Percentiles rank a stretch among this genome's conserved stretches.
phyloP scores from a whole-genome alignment of 129 eudicot species.

The Flaveria linearis region DNA sequence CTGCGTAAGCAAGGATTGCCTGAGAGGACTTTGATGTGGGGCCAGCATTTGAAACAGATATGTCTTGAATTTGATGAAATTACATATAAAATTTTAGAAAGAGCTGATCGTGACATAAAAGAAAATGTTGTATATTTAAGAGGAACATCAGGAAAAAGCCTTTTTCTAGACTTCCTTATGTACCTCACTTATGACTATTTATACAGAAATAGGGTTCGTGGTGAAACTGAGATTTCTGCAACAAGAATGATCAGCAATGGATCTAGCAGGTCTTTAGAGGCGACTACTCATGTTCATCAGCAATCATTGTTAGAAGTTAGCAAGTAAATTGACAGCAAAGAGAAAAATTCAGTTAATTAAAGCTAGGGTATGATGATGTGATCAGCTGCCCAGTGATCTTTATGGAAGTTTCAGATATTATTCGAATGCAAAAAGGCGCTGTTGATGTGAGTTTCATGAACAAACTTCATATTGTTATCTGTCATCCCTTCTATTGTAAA shows the following conservation, averaged over 20 bases:
- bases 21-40: slow-evolving; percentile 79
- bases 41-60: slow-evolving; percentile 64
- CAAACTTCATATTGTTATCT: slow-evolving; percentile 25
- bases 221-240: slow-evolving; percentile 36
- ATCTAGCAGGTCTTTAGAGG: slow-evolving; percentile 36
- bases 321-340: slow-evolving; percentile 26
- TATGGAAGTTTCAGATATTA: slow-evolving; percentile 10
- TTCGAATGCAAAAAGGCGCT: slow-evolving; percentile 14
- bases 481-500: slow-evolving; percentile 11
- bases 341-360: slow-evolving; percentile 14
- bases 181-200: slow-evolving; percentile 71
- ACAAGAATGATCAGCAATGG: slow-evolving; percentile 36
- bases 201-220: slow-evolving; percentile 39
- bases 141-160: slow-evolving; percentile 59
- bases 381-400: slow-evolving; percentile 18
- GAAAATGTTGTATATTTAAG: slow-evolving; percentile 43
- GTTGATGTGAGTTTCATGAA: slow-evolving; percentile 26
- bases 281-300: slow-evolving; percentile 29
- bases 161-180: slow-evolving; percentile 81
- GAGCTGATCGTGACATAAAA: slow-evolving; percentile 52
- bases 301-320: slow-evolving; percentile 32
- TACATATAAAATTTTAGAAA: slow-evolving; percentile 70
- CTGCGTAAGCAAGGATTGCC: slow-evolving; percentile 80
- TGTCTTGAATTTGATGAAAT: slow-evolving; percentile 72
- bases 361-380: slow-evolving; percentile 12